A percentile compares a stretch with the other conserved stretches of the same genome.
phyloP scores from a whole-genome alignment of 495 filamentous ascomycete species.

The Neurospora cerealis region DNA sequence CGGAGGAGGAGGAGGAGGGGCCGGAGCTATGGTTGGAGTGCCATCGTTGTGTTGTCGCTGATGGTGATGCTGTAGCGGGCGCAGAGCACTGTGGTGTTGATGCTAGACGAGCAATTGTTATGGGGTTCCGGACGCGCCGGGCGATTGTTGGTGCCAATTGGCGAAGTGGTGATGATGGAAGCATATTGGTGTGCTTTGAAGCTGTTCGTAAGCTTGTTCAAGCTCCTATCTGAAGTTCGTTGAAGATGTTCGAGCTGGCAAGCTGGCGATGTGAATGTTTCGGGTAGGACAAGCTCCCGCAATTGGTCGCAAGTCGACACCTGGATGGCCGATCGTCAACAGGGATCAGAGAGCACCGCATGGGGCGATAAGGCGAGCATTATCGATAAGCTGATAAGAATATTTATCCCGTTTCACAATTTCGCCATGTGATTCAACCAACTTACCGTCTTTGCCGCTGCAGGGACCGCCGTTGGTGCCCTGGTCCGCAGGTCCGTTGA shows the following conservation, averaged over 20 bases:
- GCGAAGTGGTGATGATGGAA: background rate
- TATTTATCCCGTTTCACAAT: background rate
- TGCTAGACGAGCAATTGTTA: background rate
- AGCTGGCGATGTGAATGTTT: background rate
- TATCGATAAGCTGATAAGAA: background rate
- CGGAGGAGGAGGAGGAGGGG: slow-evolving; percentile 37
- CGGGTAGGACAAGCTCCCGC: background rate
- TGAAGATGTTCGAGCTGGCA: background rate
- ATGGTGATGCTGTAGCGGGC: background rate
- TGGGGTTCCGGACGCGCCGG: background rate
- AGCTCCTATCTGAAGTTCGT: background rate
- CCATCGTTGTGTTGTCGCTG: background rate
- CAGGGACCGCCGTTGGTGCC: background rate
- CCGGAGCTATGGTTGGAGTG: background rate
- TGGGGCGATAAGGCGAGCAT: background rate
- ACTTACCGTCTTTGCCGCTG: background rate
- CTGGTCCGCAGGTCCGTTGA: background rate
- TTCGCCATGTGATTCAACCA: background rate
- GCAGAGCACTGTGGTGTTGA: background rate
- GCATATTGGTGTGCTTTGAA: background rate
- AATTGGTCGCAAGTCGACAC: background rate
- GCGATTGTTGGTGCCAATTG: slow-evolving; percentile 3
- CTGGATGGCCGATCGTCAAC: background rate
- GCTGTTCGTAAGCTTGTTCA: background rate
- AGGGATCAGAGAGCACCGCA: background rate